A percentile compares a stretch with the other conserved stretches of the same genome.
Conservation (phyloP, 2,329 filamentous ascomycete species). For the Diplodia intermedia region DNA sequence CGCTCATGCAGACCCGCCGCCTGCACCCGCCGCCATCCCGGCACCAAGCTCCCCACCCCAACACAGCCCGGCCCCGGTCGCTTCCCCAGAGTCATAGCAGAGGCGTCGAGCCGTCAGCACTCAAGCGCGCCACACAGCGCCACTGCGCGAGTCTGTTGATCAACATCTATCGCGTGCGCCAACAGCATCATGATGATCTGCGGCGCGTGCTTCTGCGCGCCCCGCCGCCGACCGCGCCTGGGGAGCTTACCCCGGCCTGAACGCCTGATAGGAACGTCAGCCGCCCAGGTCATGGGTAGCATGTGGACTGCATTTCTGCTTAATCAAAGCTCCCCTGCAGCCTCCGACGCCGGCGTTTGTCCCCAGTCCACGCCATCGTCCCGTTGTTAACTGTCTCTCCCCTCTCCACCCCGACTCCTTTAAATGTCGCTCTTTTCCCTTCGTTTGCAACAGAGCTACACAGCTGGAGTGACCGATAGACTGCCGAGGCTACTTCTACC, state of each 20-base stretch:
- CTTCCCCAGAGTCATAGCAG: constrained; percentile 18
- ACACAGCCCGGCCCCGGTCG: neutral
- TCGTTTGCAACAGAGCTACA: constrained; percentile 2
- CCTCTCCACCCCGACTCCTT: constrained; percentile 9
- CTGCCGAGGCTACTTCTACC: neutral
- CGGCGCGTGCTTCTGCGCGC: constrained; percentile 23
- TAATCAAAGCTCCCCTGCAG: constrained; percentile 11
- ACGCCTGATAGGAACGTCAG: constrained; percentile 25
- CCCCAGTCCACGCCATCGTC: neutral
- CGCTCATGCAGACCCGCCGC: neutral
- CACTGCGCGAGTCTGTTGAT: constrained; percentile 7
- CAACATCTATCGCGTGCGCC: constrained; percentile 14
- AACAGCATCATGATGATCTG: constrained; percentile 3
- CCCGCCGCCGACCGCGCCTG: neutral
- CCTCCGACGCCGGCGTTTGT: neutral
- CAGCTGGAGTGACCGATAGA: neutral
- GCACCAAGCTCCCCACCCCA: neutral
- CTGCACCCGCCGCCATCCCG: neutral
- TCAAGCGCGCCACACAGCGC: constrained; percentile 11
- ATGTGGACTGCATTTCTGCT: constrained; percentile 14
- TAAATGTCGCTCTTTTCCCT: neutral
- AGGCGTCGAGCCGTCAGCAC: constrained; percentile 9
- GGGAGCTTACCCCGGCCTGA: constrained; percentile 17
- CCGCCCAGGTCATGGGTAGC: constrained; percentile 29
- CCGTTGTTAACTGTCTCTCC: neutral